Base-by-base conservation (phyloP, 768 basidiomycete genomes). In the Pleurotus sapidus region DNA sequence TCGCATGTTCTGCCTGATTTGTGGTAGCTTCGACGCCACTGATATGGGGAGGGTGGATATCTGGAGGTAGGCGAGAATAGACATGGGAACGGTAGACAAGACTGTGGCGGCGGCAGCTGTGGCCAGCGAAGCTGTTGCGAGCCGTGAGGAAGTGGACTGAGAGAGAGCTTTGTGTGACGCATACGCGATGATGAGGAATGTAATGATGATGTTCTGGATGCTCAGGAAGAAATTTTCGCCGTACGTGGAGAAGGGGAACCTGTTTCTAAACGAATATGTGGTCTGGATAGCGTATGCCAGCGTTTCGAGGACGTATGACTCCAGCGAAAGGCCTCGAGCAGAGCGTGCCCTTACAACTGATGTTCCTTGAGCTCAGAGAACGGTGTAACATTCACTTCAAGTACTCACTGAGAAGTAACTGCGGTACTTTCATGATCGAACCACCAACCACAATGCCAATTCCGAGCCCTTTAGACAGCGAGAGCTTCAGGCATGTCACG, bases 191-290 rank as follows among this genome's bases (percentile, higher is more conserved):
- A 96, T 95, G 63, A 95, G 84, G 66, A 94, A 79, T 12, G 93
- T 93, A 68, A 98, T 93, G 74, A 91, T 59, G 63, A 88, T 77
- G 75, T 96, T 94, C 72, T 96, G 94, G 58, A 94, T 66, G 27
- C 91, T 87, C 49, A 98, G 81, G 84, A 98, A 98, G 57, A 95
- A 70, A 76, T 96, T 98, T 72, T 99, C 97, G 66, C 97, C 97
- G 59, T 98, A 99, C 1, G 97, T 98, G 17, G 92, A 93, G 78
- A 98, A 97, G 0, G 97, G 94, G 71, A 95, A 98, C 18, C 77
- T 70, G 66, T 93, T 89, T 20, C 93, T 80, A 64, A 84, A 84
- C 2, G 95, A 89, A 73, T 98, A 99, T 9, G 86, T 85, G 20
- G 94, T 81, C 0, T 87, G 93, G 64, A 99, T 95, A 25, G 88